A percentile compares a stretch with the other conserved stretches of the same genome.
phyloP scores from a whole-genome alignment of 1,139 yeast genomes.

The Lodderomyces jiufengensis region DNA sequence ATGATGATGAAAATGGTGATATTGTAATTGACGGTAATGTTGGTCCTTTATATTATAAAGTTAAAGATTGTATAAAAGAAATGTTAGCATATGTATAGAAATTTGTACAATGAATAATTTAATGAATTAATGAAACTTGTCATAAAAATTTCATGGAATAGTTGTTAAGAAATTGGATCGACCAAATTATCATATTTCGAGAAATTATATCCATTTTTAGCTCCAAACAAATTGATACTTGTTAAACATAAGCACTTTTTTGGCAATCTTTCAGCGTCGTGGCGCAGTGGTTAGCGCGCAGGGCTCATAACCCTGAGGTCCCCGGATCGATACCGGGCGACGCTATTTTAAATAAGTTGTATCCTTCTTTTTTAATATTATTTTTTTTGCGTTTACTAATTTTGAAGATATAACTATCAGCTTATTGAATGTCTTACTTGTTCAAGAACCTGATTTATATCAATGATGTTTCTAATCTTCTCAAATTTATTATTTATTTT shows the following conservation, averaged over 20 bases:
- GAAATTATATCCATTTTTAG: no score
- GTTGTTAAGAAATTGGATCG: no score
- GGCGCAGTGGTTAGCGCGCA: constrained; percentile 99
- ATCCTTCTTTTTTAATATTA: constrained; percentile 18
- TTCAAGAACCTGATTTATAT: no score
- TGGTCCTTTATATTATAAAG: constrained; percentile 73
- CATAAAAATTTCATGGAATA: not conserved
- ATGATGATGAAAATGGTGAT: constrained; percentile 64
- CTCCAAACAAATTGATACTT: no score
- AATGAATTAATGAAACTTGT: not conserved
- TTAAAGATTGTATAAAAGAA: constrained; percentile 69
- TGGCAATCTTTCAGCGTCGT: constrained; percentile 52
- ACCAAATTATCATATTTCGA: no score
- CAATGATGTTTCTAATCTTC: no score
- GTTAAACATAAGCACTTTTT: no score
- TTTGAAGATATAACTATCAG: no score
- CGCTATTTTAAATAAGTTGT: constrained; percentile 65
- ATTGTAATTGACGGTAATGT: constrained; percentile 81
- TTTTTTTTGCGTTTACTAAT: no score
- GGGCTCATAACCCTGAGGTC: constrained; percentile 99
- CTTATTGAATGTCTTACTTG: no score
- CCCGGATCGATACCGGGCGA: constrained; percentile 99
- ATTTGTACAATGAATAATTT: not conserved
- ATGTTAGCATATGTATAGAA: constrained; percentile 71
- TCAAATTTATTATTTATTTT: no score